Conservation (phyloP, 345 rosid genomes). For the Cardamine chenopodiifolia region DNA sequence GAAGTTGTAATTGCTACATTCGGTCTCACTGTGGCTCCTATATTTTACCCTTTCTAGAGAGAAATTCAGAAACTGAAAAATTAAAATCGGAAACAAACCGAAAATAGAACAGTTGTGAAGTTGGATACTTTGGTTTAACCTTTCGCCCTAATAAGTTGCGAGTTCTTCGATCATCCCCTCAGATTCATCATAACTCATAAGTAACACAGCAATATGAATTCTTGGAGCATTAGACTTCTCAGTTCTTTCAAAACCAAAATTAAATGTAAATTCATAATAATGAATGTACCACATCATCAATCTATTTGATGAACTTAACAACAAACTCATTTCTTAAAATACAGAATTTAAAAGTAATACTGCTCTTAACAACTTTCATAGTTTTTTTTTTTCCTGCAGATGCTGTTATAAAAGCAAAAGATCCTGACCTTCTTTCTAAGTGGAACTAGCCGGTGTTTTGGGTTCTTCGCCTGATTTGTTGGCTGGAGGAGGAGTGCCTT, state of each 20-base stretch:
- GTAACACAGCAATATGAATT: background rate
- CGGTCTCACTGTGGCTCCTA: background rate
- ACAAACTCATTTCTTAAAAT: conserved; percentile 30
- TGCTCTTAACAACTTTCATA: conserved; percentile 14
- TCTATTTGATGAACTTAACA: conserved; percentile 31
- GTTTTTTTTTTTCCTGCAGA: background rate
- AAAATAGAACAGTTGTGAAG: background rate
- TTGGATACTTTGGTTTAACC: background rate
- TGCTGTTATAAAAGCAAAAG: conserved; percentile 26
- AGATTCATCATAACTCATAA: background rate
- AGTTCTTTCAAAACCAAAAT: background rate
- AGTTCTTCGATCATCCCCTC: background rate
- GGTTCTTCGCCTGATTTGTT: conserved; percentile 55
- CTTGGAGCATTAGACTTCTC: background rate
- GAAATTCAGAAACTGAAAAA: background rate
- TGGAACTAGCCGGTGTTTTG: conserved; percentile 52
- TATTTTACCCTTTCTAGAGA: background rate
- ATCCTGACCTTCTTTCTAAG: conserved; percentile 24
- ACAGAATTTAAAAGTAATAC: background rate
- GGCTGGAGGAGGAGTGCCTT: conserved; percentile 70
- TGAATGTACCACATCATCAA: conserved; percentile 33
- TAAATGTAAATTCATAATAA: background rate
- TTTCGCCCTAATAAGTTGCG: background rate
- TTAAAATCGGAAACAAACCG: background rate
- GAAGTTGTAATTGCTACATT: background rate